These are phyloP conservation scores for Capsicum rhomboideum DNA, from an alignment of 257 asterid species.

Conservation along the genomic window DNA sequence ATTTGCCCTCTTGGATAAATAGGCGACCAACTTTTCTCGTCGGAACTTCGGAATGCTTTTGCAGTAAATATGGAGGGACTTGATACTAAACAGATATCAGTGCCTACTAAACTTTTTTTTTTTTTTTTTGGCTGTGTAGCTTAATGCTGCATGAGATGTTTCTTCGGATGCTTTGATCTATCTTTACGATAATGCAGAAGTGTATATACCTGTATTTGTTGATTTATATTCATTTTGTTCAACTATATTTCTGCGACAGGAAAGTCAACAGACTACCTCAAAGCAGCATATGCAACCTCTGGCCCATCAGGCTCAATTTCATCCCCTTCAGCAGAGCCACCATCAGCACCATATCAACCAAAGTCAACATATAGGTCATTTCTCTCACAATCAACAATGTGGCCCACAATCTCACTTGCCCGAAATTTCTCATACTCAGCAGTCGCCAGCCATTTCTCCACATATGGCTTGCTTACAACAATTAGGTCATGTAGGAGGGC, in stretches of 20 bases:
- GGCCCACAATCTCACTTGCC: conserved; percentile 66
- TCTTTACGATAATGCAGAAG: not conserved
- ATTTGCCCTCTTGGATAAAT: not conserved
- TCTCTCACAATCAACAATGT: conserved; percentile 63
- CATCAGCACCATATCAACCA: conserved; percentile 64
- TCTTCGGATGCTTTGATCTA: not conserved
- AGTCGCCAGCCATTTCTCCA: conserved; percentile 48
- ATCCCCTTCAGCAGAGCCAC: conserved; percentile 53
- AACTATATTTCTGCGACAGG: conserved; percentile 24
- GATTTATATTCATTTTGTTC: not conserved
- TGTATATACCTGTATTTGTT: not conserved
- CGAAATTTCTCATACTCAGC: conserved; percentile 69
- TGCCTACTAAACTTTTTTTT: not conserved
- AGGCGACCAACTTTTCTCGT: not conserved
- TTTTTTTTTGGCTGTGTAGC: not conserved
- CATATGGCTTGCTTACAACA: conserved; percentile 71
- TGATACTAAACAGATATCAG: not conserved
- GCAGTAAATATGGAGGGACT: not conserved
- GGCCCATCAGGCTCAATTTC: conserved; percentile 57
- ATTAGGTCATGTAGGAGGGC: conserved; percentile 70
- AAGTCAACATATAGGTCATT: conserved; percentile 50
- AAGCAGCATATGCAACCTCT: conserved; percentile 62
- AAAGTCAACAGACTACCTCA: conserved; percentile 45
- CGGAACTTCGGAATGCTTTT: not conserved
- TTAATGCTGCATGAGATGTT: not conserved